Base-by-base conservation (phyloP, 345 rosid species). In the Diplotaxis tenuifolia region DNA sequence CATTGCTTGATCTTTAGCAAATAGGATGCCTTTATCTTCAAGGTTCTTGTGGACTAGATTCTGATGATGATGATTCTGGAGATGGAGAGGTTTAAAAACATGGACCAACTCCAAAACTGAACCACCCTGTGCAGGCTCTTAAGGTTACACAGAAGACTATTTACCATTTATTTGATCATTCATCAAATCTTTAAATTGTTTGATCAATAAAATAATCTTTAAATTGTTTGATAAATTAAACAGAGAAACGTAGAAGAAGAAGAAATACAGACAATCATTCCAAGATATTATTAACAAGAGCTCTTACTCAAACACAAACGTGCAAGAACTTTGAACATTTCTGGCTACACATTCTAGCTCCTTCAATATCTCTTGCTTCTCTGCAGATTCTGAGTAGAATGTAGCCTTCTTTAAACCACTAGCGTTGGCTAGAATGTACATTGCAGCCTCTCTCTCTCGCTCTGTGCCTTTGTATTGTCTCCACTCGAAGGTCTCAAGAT, bases 401-500 rank as follows among this genome's bases (percentile, higher is more conserved):
- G 32, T 14, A 0, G 31, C 67, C 57, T 59, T 47, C 75, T 60
- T 60, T 5, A 60, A 5, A 20, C 5, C 0, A 12, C 4, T 29
- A 34, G 60, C 60, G 9, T 60, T 60, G n/a, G 22, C 60, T 38
- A 69, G 28, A 2, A 69, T 69, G 64, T 57, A 69, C 40, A 38
- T 40, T 16, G 55, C 64, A 25, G 16, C 40, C 56, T 57, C 42
- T 25, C 5, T 23, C 65, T 56, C 73, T 69, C 25, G 54, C 42
- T 25, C 19, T 12, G 55, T 16, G 22, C 40, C 64, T 0, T 38
- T 49, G 70, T 49, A 67, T 7, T 66, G 19, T 54, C 54, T 72
- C 75, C 75, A 62, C 50, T 72, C 68, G 4, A 71, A 61, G 12
- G 47, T 60, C 67, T 71, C 59, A 1, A 71, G 75, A 71, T 71